Percentiles rank a stretch among this genome's conserved stretches.
Evolutionary conservation across 192 early-diverging fungal species (phyloP).

Genomic region (Linnemannia schmuckeri): DNA sequence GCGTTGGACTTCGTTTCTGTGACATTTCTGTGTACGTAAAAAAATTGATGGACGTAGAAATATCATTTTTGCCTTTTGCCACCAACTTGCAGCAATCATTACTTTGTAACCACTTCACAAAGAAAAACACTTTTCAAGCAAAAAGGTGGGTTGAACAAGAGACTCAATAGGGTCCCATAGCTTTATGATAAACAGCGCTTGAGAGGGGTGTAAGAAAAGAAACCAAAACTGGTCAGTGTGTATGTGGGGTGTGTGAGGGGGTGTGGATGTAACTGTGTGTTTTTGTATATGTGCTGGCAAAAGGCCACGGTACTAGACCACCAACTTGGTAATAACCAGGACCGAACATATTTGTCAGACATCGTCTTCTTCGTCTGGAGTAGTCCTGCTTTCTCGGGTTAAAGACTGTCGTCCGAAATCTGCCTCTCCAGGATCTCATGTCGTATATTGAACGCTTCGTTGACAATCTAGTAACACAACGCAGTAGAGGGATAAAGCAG

Average conservation of each 20-base stretch:
- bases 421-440: conserved; percentile 78
- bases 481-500: not conserved
- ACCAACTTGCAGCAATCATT: not conserved
- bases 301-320: not conserved
- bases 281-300: conserved; percentile 1
- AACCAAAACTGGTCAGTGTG: conserved; percentile 9
- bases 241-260: not conserved
- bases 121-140: not conserved
- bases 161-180: not conserved
- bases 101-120: too few species aligned
- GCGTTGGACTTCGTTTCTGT: conserved; percentile 1
- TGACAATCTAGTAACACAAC: conserved; percentile 62
- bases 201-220: not conserved
- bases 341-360: not conserved
- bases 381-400: not conserved
- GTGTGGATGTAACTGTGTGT: conserved; percentile 5
- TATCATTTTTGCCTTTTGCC: not conserved
- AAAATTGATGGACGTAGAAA: not conserved
- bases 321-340: not conserved
- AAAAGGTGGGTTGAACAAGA: not conserved
- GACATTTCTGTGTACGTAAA: not conserved
- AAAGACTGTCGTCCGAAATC: conserved; percentile 59
- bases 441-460: conserved; percentile 76
- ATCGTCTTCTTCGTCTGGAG: not conserved
- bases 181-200: not conserved